Evolutionary conservation across 805 yeast species (phyloP).

Genomic region (Candida dajiaensis): DNA sequence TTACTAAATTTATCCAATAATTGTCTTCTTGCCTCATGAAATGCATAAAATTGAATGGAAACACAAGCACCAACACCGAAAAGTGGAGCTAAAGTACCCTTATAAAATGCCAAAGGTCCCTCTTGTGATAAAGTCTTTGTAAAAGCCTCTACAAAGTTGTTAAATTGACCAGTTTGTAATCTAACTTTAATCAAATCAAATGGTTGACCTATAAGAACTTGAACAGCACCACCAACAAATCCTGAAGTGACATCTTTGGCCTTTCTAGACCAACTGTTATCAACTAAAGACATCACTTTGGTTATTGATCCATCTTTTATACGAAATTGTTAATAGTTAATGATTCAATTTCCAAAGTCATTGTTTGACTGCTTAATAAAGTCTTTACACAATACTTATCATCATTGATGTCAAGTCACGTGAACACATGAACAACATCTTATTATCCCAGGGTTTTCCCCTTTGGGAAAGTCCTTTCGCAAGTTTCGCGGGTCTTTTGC

Average conservation of each 20-base stretch:
- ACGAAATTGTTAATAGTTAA: no score
- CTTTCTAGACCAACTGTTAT: slow-evolving; percentile 36
- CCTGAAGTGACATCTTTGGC: slow-evolving; percentile 67
- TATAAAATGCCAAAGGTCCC: slow-evolving; percentile 81
- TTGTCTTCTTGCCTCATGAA: slow-evolving; percentile 78
- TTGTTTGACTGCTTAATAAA: no score
- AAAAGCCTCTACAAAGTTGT: slow-evolving; percentile 73
- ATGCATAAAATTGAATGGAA: slow-evolving; percentile 90
- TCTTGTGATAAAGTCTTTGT: slow-evolving; percentile 67
- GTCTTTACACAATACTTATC: no score
- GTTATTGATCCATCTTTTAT: no score
- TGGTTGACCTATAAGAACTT: slow-evolving; percentile 88
- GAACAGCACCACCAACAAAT: slow-evolving; percentile 93
- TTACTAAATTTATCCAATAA: slow-evolving; percentile 42
- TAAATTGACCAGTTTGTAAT: slow-evolving; percentile 79
- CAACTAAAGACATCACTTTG: slow-evolving; percentile 18
- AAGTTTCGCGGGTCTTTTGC: background rate
- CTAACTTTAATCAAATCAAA: slow-evolving; percentile 93
- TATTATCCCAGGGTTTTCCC: no score
- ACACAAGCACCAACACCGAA: slow-evolving; percentile 97
- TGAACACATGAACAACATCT: background rate
- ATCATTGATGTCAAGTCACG: slow-evolving; percentile 5
- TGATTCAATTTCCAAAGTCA: no score
- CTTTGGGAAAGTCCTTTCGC: no score
- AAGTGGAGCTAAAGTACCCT: slow-evolving; percentile 91